Base-by-base conservation (phyloP, 2,329 filamentous ascomycete genomes). In the Camptophora hylomeconis region DNA sequence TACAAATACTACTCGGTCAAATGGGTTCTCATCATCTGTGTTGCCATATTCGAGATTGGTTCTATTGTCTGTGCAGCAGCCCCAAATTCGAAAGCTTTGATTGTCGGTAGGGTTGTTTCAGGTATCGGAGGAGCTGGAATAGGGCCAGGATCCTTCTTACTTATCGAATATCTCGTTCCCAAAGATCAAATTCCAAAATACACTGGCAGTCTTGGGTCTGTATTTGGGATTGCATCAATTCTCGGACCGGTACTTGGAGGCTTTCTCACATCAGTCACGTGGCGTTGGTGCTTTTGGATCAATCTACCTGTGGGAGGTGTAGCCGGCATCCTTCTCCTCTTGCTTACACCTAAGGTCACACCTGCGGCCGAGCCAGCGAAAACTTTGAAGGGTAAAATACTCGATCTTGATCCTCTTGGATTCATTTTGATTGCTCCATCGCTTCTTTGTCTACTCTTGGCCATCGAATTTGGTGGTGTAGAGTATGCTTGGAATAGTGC, bases 221-320 rank as follows among this genome's bases (percentile, higher is more conserved):
- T 65, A 49, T 66, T 61, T 37, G 62, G 61, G 2, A 53, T 67
- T 31, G 60, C 62, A 5, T 49, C 44, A 44, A 63, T 63, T 2
- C 41, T 75, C 7, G 73, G 75, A 0, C 75, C 75, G 0, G 62
- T 76, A 2, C 54, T 76, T 14, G 75, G 75, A 22, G 72, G 57
- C 39, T 54, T 42, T 33, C 55, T 73, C 8, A 67, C 67, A 12
- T 52, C 58, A 19, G 51, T 59, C 3, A 64, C 60, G 38, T 80
- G 75, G 74, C 56, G 73, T 27, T 80, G 75, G 63, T 74, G 71
- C 44, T 80, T 80, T 46, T 70, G 64, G 20, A 47, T 60, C 35
- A 60, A 58, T 26, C 39, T 57, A 4, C 52, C 54, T 0, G 38
- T 56, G 9, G 57, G 56, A 2, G 28, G 58, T 43, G n/a, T 57